Conservation (phyloP, 345 rosid genomes). For the Brassica carinata region DNA sequence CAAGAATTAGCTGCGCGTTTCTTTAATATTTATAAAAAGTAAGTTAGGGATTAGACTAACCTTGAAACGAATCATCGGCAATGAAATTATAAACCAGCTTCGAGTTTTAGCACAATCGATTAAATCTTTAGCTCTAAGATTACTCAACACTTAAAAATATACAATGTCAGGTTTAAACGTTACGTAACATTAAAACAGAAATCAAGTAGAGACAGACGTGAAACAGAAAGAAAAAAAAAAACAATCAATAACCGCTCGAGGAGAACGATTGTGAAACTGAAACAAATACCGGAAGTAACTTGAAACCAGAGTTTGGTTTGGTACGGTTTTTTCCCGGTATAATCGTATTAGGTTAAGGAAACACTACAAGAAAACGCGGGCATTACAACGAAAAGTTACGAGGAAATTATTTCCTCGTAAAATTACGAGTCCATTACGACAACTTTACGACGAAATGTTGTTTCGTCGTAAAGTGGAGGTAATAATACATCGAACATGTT, state of each 20-base stretch:
- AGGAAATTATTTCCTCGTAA: too few relatives aligned
- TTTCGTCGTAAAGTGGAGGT: too few relatives aligned
- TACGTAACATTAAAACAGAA: slow-evolving; percentile 27
- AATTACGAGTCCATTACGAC: too few relatives aligned
- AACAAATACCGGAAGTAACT: slow-evolving; percentile 3
- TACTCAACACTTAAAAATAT: slow-evolving; percentile 23
- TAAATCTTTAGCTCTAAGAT: slow-evolving; percentile 20
- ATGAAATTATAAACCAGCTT: not conserved
- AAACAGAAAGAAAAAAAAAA: not conserved
- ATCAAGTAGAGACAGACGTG: slow-evolving; percentile 38
- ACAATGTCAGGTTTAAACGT: slow-evolving; percentile 14
- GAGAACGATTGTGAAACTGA: slow-evolving; percentile 1
- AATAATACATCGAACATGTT: too few relatives aligned
- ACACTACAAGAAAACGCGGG: too few relatives aligned
- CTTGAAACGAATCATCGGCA: not conserved
- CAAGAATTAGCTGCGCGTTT: not conserved
- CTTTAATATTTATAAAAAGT: not conserved
- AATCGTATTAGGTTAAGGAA: not conserved
- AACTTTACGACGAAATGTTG: too few relatives aligned
- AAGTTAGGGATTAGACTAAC: not conserved
- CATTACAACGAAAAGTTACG: too few relatives aligned
- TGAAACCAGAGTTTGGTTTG: not conserved
- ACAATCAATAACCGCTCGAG: slow-evolving; percentile 12
- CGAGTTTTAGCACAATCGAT: not conserved
- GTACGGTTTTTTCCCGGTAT: slow-evolving; percentile 5